Base-by-base conservation (phyloP, 345 rosid species). In the Mangifera indica region DNA sequence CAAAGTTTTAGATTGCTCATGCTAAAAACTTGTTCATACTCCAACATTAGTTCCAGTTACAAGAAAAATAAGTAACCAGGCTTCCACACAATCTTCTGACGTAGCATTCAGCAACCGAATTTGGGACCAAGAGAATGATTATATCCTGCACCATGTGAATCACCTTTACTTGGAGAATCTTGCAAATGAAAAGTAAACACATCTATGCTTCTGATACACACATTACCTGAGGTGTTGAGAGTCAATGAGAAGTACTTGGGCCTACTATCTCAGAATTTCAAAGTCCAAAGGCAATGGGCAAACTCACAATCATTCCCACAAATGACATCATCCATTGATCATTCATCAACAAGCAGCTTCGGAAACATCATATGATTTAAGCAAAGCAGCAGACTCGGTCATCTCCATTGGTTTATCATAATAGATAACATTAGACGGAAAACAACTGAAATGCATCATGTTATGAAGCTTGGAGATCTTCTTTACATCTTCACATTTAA, bases 291-390 rank as follows among this genome's bases (percentile, higher is more conserved):
- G 60, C 14, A 61, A 60, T 25, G 37, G 42, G 5, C 29, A 25
- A 40, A 51, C 2, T 18, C 14, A 46, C 59, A 40, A 49, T 24
- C n/a, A 40, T n/a, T 51, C 64, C 61, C 12, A n/a, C 22, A 61
- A 75, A 61, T 7, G 40, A 26, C 42, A 68, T 55, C 26, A 22
- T 5, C 48, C 21, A 25, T 0, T 18, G 22, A 42, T 8, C 25
- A 61, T 48, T 52, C 59, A 72, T 78, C 63, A 76, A 42, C 81
- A 69, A n/a, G 69, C 69, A 21, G 76, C 82, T 67, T 76, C 77
- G 51, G 76, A 61, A 55, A 73, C 57, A 10, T 32, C 57, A 65
- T n/a, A 61, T 13, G 68, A 21, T 48, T 70, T 76, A 14, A 58
- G 67, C 65, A 70, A 60, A 65, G 22, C 60, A 8, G 60, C 53